phyloP scores from a whole-genome alignment of 2,329 filamentous ascomycete species.

The Dendryphion nanum region DNA sequence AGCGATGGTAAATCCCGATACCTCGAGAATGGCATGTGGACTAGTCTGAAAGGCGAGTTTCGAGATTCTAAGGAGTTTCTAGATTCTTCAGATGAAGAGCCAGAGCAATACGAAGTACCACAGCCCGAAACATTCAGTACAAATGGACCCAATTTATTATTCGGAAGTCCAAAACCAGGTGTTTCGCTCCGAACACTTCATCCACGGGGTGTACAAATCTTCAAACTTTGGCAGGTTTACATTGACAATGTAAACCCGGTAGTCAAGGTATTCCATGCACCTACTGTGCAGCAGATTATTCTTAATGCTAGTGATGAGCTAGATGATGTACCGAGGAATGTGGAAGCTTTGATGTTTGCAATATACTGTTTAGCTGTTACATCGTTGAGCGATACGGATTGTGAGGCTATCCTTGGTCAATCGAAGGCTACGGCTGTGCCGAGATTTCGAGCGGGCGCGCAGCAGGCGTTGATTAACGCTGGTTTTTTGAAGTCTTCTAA shows the following conservation, averaged over 20 bases:
- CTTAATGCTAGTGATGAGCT: constrained; percentile 62
- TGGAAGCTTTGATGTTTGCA: constrained; percentile 51
- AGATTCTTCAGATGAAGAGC: constrained; percentile 28
- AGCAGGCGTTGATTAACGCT: constrained; percentile 65
- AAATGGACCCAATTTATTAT: constrained; percentile 17
- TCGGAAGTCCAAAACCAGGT: constrained; percentile 13
- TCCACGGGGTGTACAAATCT: constrained; percentile 64
- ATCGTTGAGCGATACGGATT: constrained; percentile 59
- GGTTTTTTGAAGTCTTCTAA: constrained; percentile 67
- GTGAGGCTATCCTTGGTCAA: constrained; percentile 52
- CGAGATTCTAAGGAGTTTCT: constrained; percentile 25
- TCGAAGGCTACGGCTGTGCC: constrained; percentile 51
- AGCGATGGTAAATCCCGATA: constrained; percentile 30
- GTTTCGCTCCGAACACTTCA: constrained; percentile 45
- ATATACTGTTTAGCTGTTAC: constrained; percentile 33
- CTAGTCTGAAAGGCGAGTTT: constrained; percentile 28
- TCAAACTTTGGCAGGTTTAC: constrained; percentile 72
- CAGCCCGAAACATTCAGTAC: constrained; percentile 5
- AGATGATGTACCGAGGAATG: constrained; percentile 54
- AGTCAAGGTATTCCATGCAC: constrained; percentile 70
- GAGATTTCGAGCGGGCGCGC: constrained; percentile 58
- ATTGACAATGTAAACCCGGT: constrained; percentile 73
- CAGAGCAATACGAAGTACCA: background rate
- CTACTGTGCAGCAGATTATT: constrained; percentile 64
- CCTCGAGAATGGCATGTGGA: constrained; percentile 34